Conservation (phyloP, 257 asterid genomes). For the Plantago major region DNA sequence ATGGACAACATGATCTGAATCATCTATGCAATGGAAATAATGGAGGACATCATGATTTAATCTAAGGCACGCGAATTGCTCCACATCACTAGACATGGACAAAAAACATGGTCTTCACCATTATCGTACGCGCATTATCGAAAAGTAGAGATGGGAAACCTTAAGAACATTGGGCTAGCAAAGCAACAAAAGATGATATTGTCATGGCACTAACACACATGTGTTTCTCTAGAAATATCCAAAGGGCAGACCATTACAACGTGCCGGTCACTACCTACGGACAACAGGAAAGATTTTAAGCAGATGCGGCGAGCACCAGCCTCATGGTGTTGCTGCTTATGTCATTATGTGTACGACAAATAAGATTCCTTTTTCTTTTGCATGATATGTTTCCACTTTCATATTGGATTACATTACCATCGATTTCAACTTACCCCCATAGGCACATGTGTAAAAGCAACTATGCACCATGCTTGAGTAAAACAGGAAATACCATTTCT, state of each 20-base stretch:
- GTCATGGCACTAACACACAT: slow-evolving; percentile 23
- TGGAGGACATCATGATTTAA: slow-evolving; percentile 59
- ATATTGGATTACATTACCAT: slow-evolving; percentile 23
- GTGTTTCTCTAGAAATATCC: slow-evolving; percentile 32
- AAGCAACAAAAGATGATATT: slow-evolving; percentile 20
- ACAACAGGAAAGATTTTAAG: slow-evolving; percentile 17
- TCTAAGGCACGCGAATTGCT: slow-evolving; percentile 47
- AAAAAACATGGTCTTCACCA: slow-evolving; percentile 18
- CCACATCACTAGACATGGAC: slow-evolving; percentile 22
- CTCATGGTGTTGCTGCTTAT: slow-evolving; percentile 19
- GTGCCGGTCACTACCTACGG: slow-evolving; percentile 25
- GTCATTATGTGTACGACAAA: slow-evolving; percentile 20
- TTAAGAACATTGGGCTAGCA: slow-evolving; percentile 4
- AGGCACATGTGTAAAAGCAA: too few species aligned
- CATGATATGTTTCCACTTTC: slow-evolving; percentile 12
- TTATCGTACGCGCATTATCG: slow-evolving; percentile 17
- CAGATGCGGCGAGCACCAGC: slow-evolving; percentile 40
- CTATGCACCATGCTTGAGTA: too few species aligned
- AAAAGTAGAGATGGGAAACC: slow-evolving; percentile 8
- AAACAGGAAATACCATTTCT: too few species aligned
- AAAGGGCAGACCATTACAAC: slow-evolving; percentile 24
- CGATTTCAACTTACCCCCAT: too few species aligned
- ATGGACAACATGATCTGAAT: background rate
- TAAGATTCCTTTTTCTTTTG: slow-evolving; percentile 13
- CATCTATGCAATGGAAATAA: slow-evolving; percentile 18